Base-by-base conservation (phyloP, 305 asterid species). In the Ajuga reptans region DNA sequence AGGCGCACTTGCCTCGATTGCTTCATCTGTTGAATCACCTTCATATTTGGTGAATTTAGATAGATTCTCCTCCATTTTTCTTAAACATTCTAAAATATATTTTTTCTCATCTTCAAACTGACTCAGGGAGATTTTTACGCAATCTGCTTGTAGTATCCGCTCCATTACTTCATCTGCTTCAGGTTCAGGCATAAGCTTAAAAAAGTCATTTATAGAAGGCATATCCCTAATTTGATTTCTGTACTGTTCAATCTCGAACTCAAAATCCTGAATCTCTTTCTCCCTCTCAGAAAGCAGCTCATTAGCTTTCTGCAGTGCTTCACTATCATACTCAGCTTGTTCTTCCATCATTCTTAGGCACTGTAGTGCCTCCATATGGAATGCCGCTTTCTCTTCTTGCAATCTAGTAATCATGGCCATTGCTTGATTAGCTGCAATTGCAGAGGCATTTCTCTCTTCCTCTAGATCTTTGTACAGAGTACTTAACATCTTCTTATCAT, bases 361-460 rank as follows among this genome's bases (percentile, higher is more conserved):
- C 66, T 91, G 96, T 59, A 87, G 66, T 2, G 97, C 94, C 80
- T 91, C 97, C 89, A 84, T 87, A 54, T 89, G 82, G 29, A 91
- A 80, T 31, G 88, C 73, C 0, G 95, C 91, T 72, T 89, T 91
- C 83, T 91, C 97, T 71, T 89, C 96, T 72, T 89, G 97, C 77
- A 91, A 71, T 73, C 95, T 75, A 54, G 96, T 89, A 72, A 91
- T 89, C 97, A 91, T 91, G 27, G 97, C 93, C 96, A 91, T 87
- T 4, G 97, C 87, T 79, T 91, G 95, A 74, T 87, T 87, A 36
- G 87, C 89, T 18, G 97, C 96, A 58, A 85, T 80, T 4, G 96
- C 84, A 58, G 96, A 86, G 47, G 97, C 95, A 69, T 77, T 89
- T 81, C 95, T 80, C 81, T 89, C 97, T 72, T 89, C 97, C 82